Base-by-base conservation (phyloP, 2,329 filamentous ascomycete species). In the Niveomyces coronatus region DNA sequence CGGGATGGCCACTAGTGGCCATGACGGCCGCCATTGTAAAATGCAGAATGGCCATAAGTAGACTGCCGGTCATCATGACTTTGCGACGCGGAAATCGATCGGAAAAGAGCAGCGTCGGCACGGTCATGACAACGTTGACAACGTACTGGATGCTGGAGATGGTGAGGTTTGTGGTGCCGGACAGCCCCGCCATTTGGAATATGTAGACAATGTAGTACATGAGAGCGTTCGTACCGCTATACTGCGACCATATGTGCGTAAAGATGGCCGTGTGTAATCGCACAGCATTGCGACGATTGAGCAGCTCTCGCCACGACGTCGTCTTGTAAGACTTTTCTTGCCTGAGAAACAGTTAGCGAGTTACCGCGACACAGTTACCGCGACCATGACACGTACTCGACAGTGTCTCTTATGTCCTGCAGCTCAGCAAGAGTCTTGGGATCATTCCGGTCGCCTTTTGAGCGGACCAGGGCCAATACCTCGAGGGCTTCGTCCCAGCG, bases 31-130 rank as follows among this genome's bases (percentile, higher is more conserved):
- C 69, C 20, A 69, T 68, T 7, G 67, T 53, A 37, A 67, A 70
- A 40, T 70, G 67, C 34, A 64, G 79, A 7, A 73, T 44, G 9
- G 64, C 72, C 77, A 82, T 81, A 16, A 74, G 73, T 27, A 79
- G 58, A 26, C 64, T 72, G 48, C 77, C 76, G n/a, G 65, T 60
- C 42, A 80, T 73, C 45, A 82, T 68, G 34, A 81, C 61, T 45
- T 72, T 70, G 42, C 76, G 77, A 42, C 77, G 67, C 19, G 76
- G 76, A n/a, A 66, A 62, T 13, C 54, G 60, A 43, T 72, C 68
- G 35, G 72, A 68, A 43, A 64, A 65, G 20, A 67, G 61, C 39
- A 71, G 64, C 49, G 67, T 65, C 35, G 63, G 45, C 3, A 63
- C 56, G 2, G 65, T 71, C 22, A 67, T 69, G 24, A 63, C 54